Evolutionary conservation across 2,329 filamentous ascomycete species (phyloP).

Genomic region (Epichloe uncinata): DNA sequence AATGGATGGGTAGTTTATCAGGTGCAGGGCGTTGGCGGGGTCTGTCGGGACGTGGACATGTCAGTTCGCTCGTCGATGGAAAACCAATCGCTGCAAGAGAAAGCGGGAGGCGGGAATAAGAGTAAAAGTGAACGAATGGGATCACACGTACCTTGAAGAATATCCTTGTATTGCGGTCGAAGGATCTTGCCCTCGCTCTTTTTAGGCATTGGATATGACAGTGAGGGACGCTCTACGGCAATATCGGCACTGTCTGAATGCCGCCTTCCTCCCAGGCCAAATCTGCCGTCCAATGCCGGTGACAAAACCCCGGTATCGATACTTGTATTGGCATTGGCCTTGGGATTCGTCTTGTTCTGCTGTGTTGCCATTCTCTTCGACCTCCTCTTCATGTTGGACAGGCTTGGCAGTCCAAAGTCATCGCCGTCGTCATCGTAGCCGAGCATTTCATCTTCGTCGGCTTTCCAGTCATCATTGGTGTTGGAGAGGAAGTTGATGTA

Average conservation of each 20-base stretch:
- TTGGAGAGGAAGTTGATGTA: constrained; percentile 75
- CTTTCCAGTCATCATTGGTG: constrained; percentile 71
- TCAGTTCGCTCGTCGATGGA: background rate
- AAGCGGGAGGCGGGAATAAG: too few relatives aligned
- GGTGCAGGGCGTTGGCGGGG: constrained; percentile 85
- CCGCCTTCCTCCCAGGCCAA: constrained; percentile 33
- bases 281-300: constrained; percentile 23
- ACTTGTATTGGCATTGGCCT: background rate
- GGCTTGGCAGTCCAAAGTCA: constrained; percentile 86
- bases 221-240: constrained; percentile 72
- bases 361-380: constrained; percentile 35
- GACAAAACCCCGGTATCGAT: constrained; percentile 19
- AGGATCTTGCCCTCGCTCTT: constrained; percentile 91
- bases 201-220: constrained; percentile 76
- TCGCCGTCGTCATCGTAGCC: constrained; percentile 81
- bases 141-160: constrained; percentile 49
- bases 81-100: background rate
- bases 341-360: constrained; percentile 16
- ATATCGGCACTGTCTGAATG: constrained; percentile 87
- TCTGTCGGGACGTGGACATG: constrained; percentile 27
- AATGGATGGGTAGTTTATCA: constrained; percentile 76
- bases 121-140: background rate
- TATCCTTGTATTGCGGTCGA: constrained; percentile 94
- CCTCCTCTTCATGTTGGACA: constrained; percentile 80
- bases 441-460: constrained; percentile 63